Percentiles rank a stretch among this genome's conserved stretches.
Conservation (phyloP, 2,329 filamentous ascomycete genomes). For the Aureobasidium sp. region DNA sequence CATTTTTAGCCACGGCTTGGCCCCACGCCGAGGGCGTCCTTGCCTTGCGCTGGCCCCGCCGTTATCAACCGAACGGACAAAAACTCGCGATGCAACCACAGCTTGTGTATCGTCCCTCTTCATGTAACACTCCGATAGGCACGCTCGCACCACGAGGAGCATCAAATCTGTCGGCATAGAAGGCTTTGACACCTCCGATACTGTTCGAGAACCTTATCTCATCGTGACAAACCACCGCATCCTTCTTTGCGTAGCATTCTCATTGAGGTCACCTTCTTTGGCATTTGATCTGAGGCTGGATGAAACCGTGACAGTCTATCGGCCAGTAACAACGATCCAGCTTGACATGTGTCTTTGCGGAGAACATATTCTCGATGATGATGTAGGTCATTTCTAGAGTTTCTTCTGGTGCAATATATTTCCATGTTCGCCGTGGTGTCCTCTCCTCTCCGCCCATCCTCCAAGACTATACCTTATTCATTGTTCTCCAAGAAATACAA, state of each 20-base stretch:
- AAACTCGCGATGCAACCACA: conserved; percentile 14
- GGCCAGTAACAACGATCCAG: neutral
- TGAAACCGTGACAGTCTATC: conserved; percentile 5
- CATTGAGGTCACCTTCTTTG: neutral
- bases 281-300: neutral
- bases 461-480: neutral
- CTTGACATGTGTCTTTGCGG: neutral
- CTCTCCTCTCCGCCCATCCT: neutral
- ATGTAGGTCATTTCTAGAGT: neutral
- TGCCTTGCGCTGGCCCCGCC: neutral
- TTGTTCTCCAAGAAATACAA: conserved; percentile 27
- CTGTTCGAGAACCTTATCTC: conserved; percentile 3
- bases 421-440: neutral
- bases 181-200: neutral
- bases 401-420: neutral
- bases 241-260: conserved; percentile 9
- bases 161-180: neutral
- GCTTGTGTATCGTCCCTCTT: neutral
- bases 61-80: conserved; percentile 8
- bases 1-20: conserved; percentile 5
- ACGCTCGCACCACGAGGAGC: neutral
- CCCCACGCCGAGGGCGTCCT: neutral
- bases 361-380: neutral
- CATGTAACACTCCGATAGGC: conserved; percentile 13
- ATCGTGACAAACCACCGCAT: neutral